Evolutionary conservation across 345 rosid species (phyloP).

Genomic region (Psidium friedrichsthalianum): DNA sequence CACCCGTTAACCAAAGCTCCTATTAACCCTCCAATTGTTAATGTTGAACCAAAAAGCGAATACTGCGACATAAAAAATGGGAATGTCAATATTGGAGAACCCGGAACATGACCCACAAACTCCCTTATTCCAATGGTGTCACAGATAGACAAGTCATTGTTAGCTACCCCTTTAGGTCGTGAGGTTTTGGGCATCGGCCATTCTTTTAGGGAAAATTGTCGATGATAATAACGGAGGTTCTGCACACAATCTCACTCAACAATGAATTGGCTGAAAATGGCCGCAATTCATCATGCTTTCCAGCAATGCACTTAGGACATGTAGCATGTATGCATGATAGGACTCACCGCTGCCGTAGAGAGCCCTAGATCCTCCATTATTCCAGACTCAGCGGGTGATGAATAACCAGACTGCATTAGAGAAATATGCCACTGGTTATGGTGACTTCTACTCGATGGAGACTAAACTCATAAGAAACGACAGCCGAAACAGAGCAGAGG

Average conservation of each 20-base stretch:
- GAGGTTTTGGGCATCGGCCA: not conserved
- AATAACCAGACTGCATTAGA: slow-evolving; percentile 35
- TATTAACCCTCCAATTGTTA: slow-evolving; percentile 21
- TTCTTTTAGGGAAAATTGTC: not conserved
- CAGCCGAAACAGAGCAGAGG: not conserved
- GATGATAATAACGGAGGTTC: not conserved
- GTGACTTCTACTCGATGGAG: not conserved
- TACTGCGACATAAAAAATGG: slow-evolving; percentile 9
- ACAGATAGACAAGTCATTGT: not conserved
- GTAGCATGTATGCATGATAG: not conserved
- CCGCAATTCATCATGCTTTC: not conserved
- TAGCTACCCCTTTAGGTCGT: not conserved
- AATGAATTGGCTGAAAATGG: not conserved
- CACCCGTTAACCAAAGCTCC: slow-evolving; percentile 25
- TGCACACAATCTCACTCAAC: not conserved
- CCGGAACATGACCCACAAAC: not conserved
- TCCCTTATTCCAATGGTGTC: not conserved
- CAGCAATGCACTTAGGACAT: not conserved
- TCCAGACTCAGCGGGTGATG: slow-evolving; percentile 54
- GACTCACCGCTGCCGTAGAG: slow-evolving; percentile 42
- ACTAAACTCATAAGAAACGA: not conserved
- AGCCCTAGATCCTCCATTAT: slow-evolving; percentile 55
- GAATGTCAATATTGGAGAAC: not conserved
- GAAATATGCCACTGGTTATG: not conserved
- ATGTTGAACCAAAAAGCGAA: slow-evolving; percentile 22